phyloP scores from a whole-genome alignment of 345 rosid species.

The Rubroshorea leprosula region DNA sequence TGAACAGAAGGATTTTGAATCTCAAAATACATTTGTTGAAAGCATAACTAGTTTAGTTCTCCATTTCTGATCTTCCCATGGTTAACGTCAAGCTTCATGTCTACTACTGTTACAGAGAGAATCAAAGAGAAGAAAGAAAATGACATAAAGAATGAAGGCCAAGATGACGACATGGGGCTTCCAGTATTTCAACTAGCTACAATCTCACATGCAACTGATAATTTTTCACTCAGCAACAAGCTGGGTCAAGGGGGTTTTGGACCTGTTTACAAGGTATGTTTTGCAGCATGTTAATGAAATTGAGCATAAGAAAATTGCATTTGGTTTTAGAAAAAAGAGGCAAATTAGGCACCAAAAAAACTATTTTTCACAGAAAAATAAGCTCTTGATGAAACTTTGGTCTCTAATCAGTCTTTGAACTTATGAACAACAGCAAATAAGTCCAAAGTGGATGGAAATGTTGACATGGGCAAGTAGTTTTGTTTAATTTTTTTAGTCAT shows the following conservation, averaged over 20 bases:
- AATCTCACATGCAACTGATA: constrained; percentile 32
- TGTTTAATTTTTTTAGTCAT: too few relatives aligned
- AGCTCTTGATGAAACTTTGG: too few relatives aligned
- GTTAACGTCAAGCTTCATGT: background rate
- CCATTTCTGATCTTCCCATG: background rate
- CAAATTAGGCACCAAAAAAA: too few relatives aligned
- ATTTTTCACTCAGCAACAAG: constrained; percentile 29
- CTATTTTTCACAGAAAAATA: too few relatives aligned
- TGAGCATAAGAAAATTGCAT: background rate
- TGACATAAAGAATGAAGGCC: background rate
- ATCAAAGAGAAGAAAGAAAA: background rate
- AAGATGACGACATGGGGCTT: constrained; percentile 19
- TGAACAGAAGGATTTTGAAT: background rate
- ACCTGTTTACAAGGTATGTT: constrained; percentile 49
- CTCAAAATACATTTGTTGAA: background rate
- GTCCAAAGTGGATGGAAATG: too few relatives aligned
- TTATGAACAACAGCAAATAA: too few relatives aligned
- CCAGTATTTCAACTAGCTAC: constrained; percentile 14
- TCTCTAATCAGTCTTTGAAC: too few relatives aligned
- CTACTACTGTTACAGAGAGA: background rate
- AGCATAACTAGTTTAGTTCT: background rate
- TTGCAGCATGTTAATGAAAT: too few relatives aligned
- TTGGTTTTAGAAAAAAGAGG: too few relatives aligned
- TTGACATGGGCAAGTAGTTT: too few relatives aligned
- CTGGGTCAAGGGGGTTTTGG: constrained; percentile 62